Percentiles rank a stretch among this genome's conserved stretches.
Evolutionary conservation across 257 asterid genomes (phyloP).

Genomic region (Buddleja alternifolia): DNA sequence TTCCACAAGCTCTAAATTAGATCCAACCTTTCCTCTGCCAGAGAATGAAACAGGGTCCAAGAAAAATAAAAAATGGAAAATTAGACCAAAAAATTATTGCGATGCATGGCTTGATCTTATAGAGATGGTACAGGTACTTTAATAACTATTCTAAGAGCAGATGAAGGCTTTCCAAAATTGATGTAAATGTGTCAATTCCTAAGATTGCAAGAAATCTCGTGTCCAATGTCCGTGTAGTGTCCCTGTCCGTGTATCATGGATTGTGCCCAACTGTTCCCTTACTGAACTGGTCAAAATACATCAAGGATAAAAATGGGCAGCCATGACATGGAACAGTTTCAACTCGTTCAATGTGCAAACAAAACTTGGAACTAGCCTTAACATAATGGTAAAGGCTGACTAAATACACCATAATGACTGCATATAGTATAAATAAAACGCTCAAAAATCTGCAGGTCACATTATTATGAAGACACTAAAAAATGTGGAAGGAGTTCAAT

Average conservation of each 20-base stretch:
- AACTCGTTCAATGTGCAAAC: neutral
- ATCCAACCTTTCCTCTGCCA: conserved; percentile 67
- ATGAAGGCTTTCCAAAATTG: neutral
- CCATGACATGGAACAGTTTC: neutral
- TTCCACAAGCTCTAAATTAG: conserved; percentile 46
- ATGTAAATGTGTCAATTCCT: too few relatives aligned
- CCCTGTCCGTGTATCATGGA: too few relatives aligned
- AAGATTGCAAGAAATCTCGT: too few relatives aligned
- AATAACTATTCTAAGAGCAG: neutral
- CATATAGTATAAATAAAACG: neutral
- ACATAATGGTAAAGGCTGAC: conserved; percentile 2
- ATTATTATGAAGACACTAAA: neutral
- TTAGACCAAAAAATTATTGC: conserved; percentile 12
- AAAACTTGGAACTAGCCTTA: neutral
- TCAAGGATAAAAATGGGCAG: conserved; percentile 6
- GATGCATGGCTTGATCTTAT: neutral
- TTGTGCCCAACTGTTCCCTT: neutral
- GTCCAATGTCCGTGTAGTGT: too few relatives aligned
- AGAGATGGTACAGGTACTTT: neutral
- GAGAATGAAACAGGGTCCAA: conserved; percentile 22
- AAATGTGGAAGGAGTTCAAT: conserved; percentile 27
- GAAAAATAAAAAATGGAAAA: neutral
- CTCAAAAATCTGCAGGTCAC: conserved; percentile 6
- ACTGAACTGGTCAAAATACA: neutral
- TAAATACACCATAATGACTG: neutral